Conservation (phyloP, 257 asterid species). For the Solanum phureja region DNA sequence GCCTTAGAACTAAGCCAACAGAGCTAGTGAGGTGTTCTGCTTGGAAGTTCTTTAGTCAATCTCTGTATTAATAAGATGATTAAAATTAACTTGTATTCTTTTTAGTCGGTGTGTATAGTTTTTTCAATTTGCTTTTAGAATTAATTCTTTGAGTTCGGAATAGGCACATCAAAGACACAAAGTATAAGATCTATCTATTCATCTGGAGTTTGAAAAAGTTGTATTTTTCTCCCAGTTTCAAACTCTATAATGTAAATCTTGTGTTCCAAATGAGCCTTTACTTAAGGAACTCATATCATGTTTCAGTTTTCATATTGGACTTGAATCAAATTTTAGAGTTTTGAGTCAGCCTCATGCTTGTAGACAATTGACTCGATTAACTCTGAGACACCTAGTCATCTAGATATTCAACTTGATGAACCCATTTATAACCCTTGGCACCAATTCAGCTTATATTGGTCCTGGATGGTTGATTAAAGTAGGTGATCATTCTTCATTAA, state of each 20-base stretch:
- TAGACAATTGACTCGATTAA: background rate
- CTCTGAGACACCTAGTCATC: background rate
- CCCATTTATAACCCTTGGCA: background rate
- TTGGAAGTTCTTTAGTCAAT: background rate
- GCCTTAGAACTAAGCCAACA: background rate
- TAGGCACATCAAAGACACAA: background rate
- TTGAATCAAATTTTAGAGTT: background rate
- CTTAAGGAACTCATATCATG: background rate
- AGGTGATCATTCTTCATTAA: background rate
- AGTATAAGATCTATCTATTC: background rate
- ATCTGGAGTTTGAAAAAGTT: background rate
- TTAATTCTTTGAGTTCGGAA: background rate
- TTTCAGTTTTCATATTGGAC: background rate
- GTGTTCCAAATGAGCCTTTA: background rate
- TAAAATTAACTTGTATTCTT: background rate
- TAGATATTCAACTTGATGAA: background rate
- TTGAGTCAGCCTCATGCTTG: background rate
- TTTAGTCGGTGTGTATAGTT: background rate
- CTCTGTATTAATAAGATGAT: background rate
- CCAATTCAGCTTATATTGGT: background rate
- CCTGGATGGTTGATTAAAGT: background rate
- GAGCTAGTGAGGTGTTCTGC: background rate
- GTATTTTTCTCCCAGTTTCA: background rate
- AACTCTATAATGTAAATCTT: background rate
- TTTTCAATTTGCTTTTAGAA: background rate